Evolutionary conservation across 1,139 yeast genomes (phyloP), one percentile per base, ranked within the genome.

Genomic region (Geotrichum australiense): DNA sequence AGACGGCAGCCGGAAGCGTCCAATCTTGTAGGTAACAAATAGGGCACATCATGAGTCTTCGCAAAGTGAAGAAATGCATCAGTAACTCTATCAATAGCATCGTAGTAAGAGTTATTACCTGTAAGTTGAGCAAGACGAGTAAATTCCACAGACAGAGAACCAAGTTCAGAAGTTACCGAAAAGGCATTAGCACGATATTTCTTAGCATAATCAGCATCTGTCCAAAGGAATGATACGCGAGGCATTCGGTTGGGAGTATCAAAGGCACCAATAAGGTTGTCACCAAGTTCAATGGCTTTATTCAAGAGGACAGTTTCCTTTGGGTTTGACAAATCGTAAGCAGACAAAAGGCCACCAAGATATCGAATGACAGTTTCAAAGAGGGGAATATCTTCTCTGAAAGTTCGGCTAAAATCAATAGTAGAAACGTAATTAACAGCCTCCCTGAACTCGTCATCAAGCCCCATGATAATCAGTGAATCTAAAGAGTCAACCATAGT

Each of bases 351-450:
- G 0, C 93, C 91, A 10, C 91, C 91, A 39, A 83, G 63, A 63
- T 77, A 76, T 46, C 89, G 66, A 46, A 80, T 78, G 21, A 80
- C 74, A 28, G 85, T 75, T 53, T 82, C 91, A 55, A 81, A 78
- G 11, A 81, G 67, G 42, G 83, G 83, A 41, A 80, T 76, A 21
- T 62, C 59, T 10, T 59, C 56, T 40, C 70, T 51, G 18, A 59
- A 58, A 1, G 70, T 58, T 27, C 59, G 53, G 11, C 69, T 63
- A 55, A 80, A 79, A 54, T 79, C 78, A 39, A 80, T 71, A 2
- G 60, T 56, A 33, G 66, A 62, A 24, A 83, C 69, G 66, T 73
- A 72, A 4, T 64, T 53, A 14, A 73, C 61, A 2, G 83, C 84
- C 29, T 71, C 63, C 7, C 62, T 57, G 41, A 78, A 73, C 52